Evolutionary conservation across 345 rosid species (phyloP), one percentile per base, ranked within the genome.

Genomic region (Pugionium dolabratum): DNA sequence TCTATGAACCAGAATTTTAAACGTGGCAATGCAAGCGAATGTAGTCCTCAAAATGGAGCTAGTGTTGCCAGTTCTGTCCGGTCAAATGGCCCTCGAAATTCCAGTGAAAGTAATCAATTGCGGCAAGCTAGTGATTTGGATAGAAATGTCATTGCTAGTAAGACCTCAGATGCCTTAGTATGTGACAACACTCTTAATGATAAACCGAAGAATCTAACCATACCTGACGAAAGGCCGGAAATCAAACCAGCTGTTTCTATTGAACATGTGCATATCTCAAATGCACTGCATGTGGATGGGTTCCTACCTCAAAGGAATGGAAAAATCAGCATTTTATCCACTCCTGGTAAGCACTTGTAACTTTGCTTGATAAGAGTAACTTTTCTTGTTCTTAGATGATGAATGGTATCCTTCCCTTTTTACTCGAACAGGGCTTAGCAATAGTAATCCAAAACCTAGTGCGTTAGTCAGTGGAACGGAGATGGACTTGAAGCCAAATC

Each of bases 381-480:
- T 32, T 55, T 69, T 56, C 32, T 31, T 31, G 40, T 49, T 59
- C 50, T 18, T 40, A 66, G 63, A 59, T 76, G 44, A 45, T 66
- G 55, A 59, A 61, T 44, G 44, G 67, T 66, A 35, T 77, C 54
- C 64, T 85, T 76, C 67, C 40, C 32, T 54, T 73, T 44, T 36
- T 69, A 59, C 53, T 70, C 74, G 25, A 72, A 63, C 57, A 92
- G 98, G 97, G 78, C 69, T 70, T 73, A 67, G 60, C 80, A 79
- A 76, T 43, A 70, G 76, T 75, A 76, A 80, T 49, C 72, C 86
- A 57, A 85, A 84, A 78, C 82, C 86, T 47, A 67, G 70, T 60
- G 78, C 59, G 54, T 78, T 79, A 70, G 39, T 79, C 58, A 63
- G 70, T 63, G 90, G 80, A 66, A 67, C 64, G 67, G 90, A 75